Evolutionary conservation across 2,329 filamentous ascomycete genomes (phyloP), one percentile per base, ranked within the genome.

Genomic region (Blastomyces percursus): DNA sequence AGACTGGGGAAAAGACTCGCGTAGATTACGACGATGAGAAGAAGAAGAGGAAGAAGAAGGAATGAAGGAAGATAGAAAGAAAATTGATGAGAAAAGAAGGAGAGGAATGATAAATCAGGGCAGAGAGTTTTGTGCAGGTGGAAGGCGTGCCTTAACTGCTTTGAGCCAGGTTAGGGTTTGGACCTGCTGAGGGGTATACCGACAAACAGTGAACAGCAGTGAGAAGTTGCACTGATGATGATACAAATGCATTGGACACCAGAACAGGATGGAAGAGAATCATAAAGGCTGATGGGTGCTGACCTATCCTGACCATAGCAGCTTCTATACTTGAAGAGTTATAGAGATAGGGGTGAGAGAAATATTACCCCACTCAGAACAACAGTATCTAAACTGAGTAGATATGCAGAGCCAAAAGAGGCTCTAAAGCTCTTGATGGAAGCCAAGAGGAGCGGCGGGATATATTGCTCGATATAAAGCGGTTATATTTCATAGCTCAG

Each of bases 1-100:
- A 1, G n/a, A 21, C 19, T 48, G n/a, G 24, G 19, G 19, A 8
- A 64, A 71, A 57, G 51, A 68, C 65, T 61, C 67, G 46, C 44
- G 46, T 50, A 38, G 46, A 65, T 16, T 42, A 30, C 57, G 24
- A 14, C 19, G n/a, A 1, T n/a, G n/a, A 9, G n/a, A 30, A 30
- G 27, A 30, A 30, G 27, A 30, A 30, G 27, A 30, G 2, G 27
- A 30, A 2, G 27, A 30, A 30, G 27, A 30, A 30, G 4, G 27
- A 30, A 30, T 2, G 27, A 30, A 30, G 44, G 56, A 27, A 24
- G 52, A 60, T 60, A 42, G 59, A 58, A 42, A 40, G 24, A 57
- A 42, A 40, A 57, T 50, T 8, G 46, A 35, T 32, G 56, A 55
- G 38, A 38, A 51, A 44, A 52, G 60, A 46, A 61, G 61, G 52